These are phyloP conservation scores for Hypsizygus marmoreus DNA, from an alignment of 768 basidiomycete species.

Conservation along the genomic window DNA sequence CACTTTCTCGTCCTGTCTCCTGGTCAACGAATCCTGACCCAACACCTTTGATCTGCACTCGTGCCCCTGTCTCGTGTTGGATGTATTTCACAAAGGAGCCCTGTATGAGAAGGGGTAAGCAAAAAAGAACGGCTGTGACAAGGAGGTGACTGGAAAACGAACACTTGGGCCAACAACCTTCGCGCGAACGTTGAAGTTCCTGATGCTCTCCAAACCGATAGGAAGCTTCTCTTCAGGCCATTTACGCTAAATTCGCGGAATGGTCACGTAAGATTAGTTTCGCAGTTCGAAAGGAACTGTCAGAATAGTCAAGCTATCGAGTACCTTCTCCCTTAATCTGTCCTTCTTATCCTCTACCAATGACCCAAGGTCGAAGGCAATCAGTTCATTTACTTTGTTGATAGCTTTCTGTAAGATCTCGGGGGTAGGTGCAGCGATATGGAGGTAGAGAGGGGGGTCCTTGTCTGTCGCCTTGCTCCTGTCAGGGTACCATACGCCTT, in stretches of 20 bases:
- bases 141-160: constrained; percentile 33
- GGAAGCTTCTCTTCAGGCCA: constrained; percentile 98
- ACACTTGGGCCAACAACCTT: constrained; percentile 97
- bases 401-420: constrained; percentile 69
- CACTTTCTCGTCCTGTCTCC: constrained; percentile 56
- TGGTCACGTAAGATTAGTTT: no score
- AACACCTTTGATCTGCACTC: constrained; percentile 95
- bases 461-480: constrained; percentile 86
- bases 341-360: constrained; percentile 81
- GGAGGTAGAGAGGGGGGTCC: constrained; percentile 92
- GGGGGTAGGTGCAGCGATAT: constrained; percentile 77
- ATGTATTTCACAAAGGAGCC: constrained; percentile 99
- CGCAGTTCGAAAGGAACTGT: background rate
- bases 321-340: constrained; percentile 52
- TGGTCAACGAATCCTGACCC: constrained; percentile 95
- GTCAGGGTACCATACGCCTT: constrained; percentile 97
- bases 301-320: no score
- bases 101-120: constrained; percentile 34
- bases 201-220: constrained; percentile 84
- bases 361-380: constrained; percentile 74
- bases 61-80: constrained; percentile 91
- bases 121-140: background rate
- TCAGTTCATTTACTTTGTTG: constrained; percentile 72
- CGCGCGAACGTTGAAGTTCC: constrained; percentile 97
- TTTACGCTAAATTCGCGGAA: no score